These are phyloP conservation scores for Elaeagnus macrophylla DNA, from an alignment of 306 rosid species.

Conservation along the genomic window DNA sequence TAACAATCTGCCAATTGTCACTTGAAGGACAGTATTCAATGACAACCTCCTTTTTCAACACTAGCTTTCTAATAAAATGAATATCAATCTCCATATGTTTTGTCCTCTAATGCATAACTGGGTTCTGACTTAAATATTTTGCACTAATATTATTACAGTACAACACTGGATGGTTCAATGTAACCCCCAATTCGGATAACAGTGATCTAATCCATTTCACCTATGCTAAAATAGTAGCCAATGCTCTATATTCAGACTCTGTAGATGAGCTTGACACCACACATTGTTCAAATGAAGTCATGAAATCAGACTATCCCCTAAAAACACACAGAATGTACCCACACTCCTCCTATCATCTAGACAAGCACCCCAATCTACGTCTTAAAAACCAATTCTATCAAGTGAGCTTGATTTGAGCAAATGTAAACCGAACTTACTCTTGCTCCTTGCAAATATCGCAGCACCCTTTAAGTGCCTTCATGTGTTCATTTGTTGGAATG, in stretches of 20 bases:
- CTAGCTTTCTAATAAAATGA: neutral
- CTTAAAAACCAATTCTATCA: too few species aligned
- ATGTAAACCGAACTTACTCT: neutral
- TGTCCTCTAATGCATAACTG: neutral
- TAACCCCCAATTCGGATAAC: too few species aligned
- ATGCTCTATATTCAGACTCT: neutral
- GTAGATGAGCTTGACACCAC: neutral
- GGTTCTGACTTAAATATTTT: neutral
- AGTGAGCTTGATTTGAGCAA: neutral
- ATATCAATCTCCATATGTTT: neutral
- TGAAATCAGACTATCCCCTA: neutral
- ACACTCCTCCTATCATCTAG: neutral
- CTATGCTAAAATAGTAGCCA: too few species aligned
- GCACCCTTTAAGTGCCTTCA: neutral
- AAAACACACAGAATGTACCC: neutral
- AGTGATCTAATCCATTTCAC: too few species aligned
- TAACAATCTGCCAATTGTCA: too few species aligned
- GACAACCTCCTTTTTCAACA: neutral
- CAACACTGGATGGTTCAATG: too few species aligned
- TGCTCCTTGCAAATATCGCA: neutral
- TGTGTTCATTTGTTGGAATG: neutral
- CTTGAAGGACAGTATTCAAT: too few species aligned
- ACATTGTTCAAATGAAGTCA: neutral
- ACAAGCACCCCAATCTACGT: neutral
- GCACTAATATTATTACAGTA: neutral